A percentile compares a stretch with the other conserved stretches of the same genome.
phyloP scores from a whole-genome alignment of 495 filamentous ascomycete species.

The Hapsidospora chrysogenum region DNA sequence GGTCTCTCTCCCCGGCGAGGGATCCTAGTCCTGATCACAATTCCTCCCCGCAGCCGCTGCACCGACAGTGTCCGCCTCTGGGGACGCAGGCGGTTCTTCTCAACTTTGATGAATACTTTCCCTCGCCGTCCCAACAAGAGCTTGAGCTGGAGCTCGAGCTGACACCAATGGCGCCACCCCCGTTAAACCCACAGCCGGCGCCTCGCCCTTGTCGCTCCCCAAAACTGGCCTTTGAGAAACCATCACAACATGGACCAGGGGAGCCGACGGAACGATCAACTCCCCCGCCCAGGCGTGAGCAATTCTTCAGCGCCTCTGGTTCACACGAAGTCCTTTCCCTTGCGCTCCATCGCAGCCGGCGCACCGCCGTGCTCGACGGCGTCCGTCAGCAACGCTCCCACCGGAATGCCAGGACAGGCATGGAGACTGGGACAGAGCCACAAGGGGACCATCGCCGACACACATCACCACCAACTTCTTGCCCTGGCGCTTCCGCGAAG shows the following conservation, averaged over 20 bases:
- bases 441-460: no score
- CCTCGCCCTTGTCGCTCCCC: background rate
- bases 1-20: no score
- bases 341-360: conserved; percentile 1
- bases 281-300: conserved; percentile 5
- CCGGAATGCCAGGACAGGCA: no score
- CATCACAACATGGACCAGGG: no score
- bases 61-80: conserved; percentile 8
- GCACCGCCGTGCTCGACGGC: background rate
- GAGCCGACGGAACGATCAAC: conserved; percentile 8
- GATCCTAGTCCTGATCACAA: no score
- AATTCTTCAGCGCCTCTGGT: conserved; percentile 2
- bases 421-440: background rate
- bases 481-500: no score
- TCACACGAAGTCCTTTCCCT: background rate
- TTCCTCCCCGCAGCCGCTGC: background rate
- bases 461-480: no score
- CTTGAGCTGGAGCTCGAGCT: conserved; percentile 22
- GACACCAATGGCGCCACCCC: background rate
- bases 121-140: conserved; percentile 26
- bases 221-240: background rate
- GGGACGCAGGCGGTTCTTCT: conserved; percentile 28
- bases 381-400: background rate
- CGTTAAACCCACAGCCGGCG: background rate
- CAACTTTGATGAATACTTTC: conserved; percentile 32